Base-by-base conservation (phyloP, 257 asterid species). In the Rauvolfia tetraphylla region DNA sequence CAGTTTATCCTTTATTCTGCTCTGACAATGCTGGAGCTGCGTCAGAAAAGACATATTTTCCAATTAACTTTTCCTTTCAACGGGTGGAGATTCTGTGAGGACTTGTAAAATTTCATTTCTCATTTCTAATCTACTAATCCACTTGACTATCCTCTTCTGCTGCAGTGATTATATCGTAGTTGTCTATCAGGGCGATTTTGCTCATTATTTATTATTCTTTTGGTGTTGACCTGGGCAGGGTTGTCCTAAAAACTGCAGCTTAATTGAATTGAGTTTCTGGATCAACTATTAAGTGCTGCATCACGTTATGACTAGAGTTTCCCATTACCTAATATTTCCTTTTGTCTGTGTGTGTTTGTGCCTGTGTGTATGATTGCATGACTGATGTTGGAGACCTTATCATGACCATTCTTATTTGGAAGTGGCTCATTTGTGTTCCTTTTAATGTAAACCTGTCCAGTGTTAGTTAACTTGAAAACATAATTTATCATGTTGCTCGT, bases 381-480 rank as follows among this genome's bases (percentile, higher is more conserved):
- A 22, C 14, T 65, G 23, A 39, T 27, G 22, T 57, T 27, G 3
- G 57, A 27, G 54, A 9, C 61, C 29, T 77, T 25, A 18, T 17
- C 41, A 7, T 58, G 14, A 46, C 25, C 34, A 1, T 23, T 12
- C 8, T 46, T 51, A 54, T 44, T 49, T 65, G 39, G 59, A 12
- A 61, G 22, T 79, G 70, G 14, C 14, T 39, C 46, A 53, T 51
- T 25, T 27, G 0, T 48, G 41, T 22, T 41, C 14, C 53, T 49
- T 46, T 20, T 14, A 34, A 58, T 46, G 44, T 23, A 38, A 15
- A 42, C 7, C 4, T 22, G n/a, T 71, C 10, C 18, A 12, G 3
- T 51, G 34, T 39, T 51, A 2, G 56, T 31, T 56, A 72, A 57
- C 75, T 75, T 48, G 59, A 71, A 49, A 18, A 71, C 66, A n/a